Conservation (phyloP, 1,139 yeast genomes). For the Tardiomyces depauwii region DNA sequence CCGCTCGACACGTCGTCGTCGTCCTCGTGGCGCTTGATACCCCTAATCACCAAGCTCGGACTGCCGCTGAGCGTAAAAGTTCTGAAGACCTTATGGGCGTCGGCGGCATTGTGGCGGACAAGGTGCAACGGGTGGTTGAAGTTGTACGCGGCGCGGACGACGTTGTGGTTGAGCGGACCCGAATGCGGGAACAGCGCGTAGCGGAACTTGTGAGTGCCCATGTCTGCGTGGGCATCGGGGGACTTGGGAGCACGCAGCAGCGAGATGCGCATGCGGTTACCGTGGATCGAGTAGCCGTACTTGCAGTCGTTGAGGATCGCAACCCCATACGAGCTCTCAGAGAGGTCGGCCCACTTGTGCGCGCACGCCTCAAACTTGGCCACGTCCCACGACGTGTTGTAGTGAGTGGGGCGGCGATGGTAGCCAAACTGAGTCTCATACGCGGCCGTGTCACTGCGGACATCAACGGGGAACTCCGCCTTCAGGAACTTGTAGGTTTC, state of each 20-base stretch:
- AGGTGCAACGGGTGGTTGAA: conserved; percentile 50
- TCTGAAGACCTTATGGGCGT: conserved; percentile 10
- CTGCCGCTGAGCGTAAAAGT: conserved; percentile 34
- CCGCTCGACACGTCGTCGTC: conserved; percentile 41
- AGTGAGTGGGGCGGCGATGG: conserved; percentile 87
- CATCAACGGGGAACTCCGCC: conserved; percentile 87
- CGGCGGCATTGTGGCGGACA: conserved; percentile 9
- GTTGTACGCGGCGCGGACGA: conserved; percentile 67
- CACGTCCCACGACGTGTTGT: conserved; percentile 88
- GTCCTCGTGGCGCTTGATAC: conserved; percentile 81
- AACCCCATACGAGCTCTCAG: conserved; percentile 83
- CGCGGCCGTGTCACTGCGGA: conserved; percentile 62
- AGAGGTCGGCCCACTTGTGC: conserved; percentile 86
- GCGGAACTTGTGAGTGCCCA: conserved; percentile 76
- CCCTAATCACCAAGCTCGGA: conserved; percentile 53
- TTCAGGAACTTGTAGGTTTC: conserved; percentile 81
- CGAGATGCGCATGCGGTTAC: conserved; percentile 76
- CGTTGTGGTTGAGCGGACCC: conserved; percentile 50
- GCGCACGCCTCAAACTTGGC: conserved; percentile 95
- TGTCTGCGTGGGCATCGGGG: conserved; percentile 88
- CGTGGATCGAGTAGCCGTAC: conserved; percentile 88
- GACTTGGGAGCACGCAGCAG: conserved; percentile 77
- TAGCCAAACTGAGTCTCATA: conserved; percentile 93
- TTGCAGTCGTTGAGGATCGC: conserved; percentile 73
- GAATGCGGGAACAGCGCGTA: conserved; percentile 79